phyloP scores from a whole-genome alignment of 345 rosid species.

The Salix brachista region DNA sequence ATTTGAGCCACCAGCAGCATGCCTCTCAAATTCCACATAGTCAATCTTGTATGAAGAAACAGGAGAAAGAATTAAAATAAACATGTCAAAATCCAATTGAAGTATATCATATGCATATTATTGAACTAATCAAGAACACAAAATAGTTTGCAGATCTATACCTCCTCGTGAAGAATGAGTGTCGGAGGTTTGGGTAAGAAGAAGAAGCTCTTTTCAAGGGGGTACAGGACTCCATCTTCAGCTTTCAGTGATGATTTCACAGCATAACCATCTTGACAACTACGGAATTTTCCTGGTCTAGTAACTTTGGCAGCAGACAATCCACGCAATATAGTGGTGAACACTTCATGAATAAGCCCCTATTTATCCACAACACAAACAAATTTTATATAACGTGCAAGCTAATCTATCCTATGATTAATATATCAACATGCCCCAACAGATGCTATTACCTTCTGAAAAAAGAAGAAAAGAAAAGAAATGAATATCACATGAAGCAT shows the following conservation, averaged over 20 bases:
- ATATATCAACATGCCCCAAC: not conserved
- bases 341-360: conserved; percentile 96
- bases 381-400: not conserved
- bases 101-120: not conserved
- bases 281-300: conserved; percentile 94
- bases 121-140: not conserved
- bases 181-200: conserved; percentile 98
- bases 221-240: conserved; percentile 93
- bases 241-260: conserved; percentile 97
- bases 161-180: conserved; percentile 97
- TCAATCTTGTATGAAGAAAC: conserved; percentile 54
- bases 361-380: conserved; percentile 17
- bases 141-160: conserved; percentile 9
- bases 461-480: not conserved
- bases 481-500: not conserved
- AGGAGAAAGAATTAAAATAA: not conserved
- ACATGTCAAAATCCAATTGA: conserved; percentile 3
- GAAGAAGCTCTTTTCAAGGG: conserved; percentile 97
- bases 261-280: conserved; percentile 96
- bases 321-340: conserved; percentile 82
- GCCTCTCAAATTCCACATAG: conserved; percentile 97
- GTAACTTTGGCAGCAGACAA: conserved; percentile 94
- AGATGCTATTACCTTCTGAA: not conserved
- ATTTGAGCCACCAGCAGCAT: conserved; percentile 96
- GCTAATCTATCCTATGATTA: not conserved